Conservation (phyloP, 208 protist species). For the Wallacemonas sp. region DNA sequence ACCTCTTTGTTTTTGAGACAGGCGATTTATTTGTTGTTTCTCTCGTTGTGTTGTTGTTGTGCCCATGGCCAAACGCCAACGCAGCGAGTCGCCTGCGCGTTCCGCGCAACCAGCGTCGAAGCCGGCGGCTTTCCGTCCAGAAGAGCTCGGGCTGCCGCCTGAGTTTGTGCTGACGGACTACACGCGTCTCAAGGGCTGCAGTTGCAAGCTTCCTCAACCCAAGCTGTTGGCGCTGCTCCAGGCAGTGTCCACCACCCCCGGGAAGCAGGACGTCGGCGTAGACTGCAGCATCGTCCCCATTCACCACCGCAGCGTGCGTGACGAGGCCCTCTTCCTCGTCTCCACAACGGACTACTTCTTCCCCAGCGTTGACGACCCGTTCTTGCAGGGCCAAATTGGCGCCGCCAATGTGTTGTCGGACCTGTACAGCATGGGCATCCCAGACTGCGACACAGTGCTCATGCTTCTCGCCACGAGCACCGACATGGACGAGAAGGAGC, state of each 20-base stretch:
- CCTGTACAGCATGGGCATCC: conserved; percentile 95
- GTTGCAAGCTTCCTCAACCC: conserved; percentile 94
- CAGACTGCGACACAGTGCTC: conserved; percentile 93
- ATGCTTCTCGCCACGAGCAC: conserved; percentile 94
- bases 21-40: background rate
- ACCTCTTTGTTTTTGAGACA: too few relatives aligned
- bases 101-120: conserved; percentile 16
- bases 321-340: conserved; percentile 80
- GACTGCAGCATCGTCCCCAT: conserved; percentile 94
- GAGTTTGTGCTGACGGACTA: conserved; percentile 91
- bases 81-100: background rate
- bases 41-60: background rate
- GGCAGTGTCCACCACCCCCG: conserved; percentile 60
- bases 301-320: conserved; percentile 39
- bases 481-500: conserved; percentile 90
- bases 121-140: conserved; percentile 66
- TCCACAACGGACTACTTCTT: conserved; percentile 98
- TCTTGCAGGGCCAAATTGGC: conserved; percentile 93
- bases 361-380: conserved; percentile 96
- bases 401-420: conserved; percentile 97
- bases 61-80: conserved; percentile 13
- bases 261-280: conserved; percentile 80
- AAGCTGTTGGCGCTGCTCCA: conserved; percentile 88
- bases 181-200: conserved; percentile 89
- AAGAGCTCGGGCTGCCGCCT: conserved; percentile 57